phyloP scores from a whole-genome alignment of 2,329 filamentous ascomycete species.

The Fusarium cyanostomum region DNA sequence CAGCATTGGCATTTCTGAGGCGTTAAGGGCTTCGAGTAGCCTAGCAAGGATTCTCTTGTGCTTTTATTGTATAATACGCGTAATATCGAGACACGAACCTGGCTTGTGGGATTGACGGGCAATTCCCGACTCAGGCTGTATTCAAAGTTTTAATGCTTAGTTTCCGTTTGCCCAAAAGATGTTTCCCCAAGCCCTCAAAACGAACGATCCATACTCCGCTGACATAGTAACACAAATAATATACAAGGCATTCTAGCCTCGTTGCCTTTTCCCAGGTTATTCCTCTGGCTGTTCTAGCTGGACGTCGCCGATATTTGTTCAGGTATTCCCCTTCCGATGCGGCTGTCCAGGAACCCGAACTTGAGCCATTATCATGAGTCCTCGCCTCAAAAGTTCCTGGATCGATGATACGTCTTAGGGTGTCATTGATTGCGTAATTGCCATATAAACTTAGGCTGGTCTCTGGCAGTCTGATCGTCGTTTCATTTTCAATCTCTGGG shows the following conservation, averaged over 20 bases:
- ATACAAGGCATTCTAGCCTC: slow-evolving; percentile 1
- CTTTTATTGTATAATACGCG: slow-evolving; percentile 31
- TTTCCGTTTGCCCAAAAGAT: background rate
- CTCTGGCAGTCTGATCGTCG: background rate
- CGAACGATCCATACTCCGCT: background rate
- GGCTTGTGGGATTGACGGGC: background rate
- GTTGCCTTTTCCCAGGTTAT: background rate
- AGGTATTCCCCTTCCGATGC: background rate
- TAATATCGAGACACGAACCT: slow-evolving; percentile 16
- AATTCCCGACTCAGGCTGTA: slow-evolving; percentile 26
- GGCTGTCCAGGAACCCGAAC: background rate
- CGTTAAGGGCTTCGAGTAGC: slow-evolving; percentile 30
- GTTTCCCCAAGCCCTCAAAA: background rate
- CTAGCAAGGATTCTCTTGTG: slow-evolving; percentile 12
- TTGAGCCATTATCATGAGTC: too few relatives aligned
- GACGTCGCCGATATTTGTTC: background rate
- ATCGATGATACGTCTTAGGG: too few relatives aligned
- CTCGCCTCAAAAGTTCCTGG: too few relatives aligned
- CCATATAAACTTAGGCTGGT: background rate
- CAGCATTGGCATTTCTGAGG: slow-evolving; percentile 28
- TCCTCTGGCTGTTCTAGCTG: background rate
- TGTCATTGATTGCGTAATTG: background rate
- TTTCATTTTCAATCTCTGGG: too few relatives aligned
- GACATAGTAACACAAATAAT: slow-evolving; percentile 18
- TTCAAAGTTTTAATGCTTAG: slow-evolving; percentile 16